Base-by-base conservation (phyloP, 1,139 yeast genomes). In the Yamadazyma spencermartinsiae region DNA sequence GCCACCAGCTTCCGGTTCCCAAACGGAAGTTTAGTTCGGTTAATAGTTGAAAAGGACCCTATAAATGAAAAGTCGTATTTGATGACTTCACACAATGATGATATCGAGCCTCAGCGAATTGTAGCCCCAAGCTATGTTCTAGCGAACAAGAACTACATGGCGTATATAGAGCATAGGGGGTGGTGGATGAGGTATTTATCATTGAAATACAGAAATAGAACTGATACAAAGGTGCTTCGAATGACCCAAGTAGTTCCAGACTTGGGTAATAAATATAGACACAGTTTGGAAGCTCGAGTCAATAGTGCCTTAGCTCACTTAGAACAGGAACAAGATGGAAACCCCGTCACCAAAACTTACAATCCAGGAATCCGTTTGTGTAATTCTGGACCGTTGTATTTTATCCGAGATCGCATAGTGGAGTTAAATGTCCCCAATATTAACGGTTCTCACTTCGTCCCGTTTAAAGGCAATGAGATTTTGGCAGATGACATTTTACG, bases 161-260 rank as follows among this genome's bases (percentile, higher is more conserved):
- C 40, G 2, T 23, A 30, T 12, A 30, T 44, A 1, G 40, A 38
- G 3, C 16, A 18, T 5, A 37, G 18, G 16, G 29, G 39, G 5
- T 24, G 28, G 21, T 44, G 50, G 50, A 34, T 28, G 14, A 34
- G 40, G 28, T 48, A 47, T 33, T 17, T 44, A 10, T 35, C 54
- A 9, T 8, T 39, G 12, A 47, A 45, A 30, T 47, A 40, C 18
- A 42, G 41, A 27, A 46, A 38, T 25, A 34, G 37, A 13, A 45
- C 37, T 26, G 31, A 35, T 4, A 28, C 16, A 10, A 12, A 12
- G 3, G 28, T 34, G 4, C 13, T 39, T 9, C 25, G 33, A 13
- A 24, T 16, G 3, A 27, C 36, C 11, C 17, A 14, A 4, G 12
- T 32, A 1, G n/a, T 31, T 6, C 25, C 35, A 8, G 34, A 35